phyloP scores from a whole-genome alignment of 495 filamentous ascomycete species.

The Letharia columbiana region DNA sequence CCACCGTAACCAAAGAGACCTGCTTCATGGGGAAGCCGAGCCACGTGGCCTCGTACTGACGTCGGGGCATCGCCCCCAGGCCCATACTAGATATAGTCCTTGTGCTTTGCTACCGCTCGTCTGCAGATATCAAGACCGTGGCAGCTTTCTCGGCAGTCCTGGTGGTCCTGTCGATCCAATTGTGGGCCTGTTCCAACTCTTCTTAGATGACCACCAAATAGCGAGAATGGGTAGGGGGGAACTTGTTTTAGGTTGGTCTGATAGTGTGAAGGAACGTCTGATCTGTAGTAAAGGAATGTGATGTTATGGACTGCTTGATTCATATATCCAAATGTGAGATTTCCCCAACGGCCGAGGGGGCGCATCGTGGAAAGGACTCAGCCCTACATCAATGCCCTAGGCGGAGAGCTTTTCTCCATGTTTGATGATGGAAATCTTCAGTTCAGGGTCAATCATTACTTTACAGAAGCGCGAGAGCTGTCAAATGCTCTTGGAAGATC shows the following conservation, averaged over 20 bases:
- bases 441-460: neutral
- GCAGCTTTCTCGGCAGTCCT: neutral
- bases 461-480: neutral
- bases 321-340: neutral
- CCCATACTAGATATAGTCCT: neutral
- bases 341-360: neutral
- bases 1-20: slow-evolving; percentile 69
- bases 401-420: neutral
- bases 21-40: slow-evolving; percentile 68
- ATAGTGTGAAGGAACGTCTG: neutral
- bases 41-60: slow-evolving; percentile 27
- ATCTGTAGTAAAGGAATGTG: neutral
- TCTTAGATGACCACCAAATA: neutral
- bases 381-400: neutral
- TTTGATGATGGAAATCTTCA: neutral
- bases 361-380: neutral
- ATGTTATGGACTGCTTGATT: neutral
- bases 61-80: slow-evolving; percentile 15
- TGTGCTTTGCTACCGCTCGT: neutral
- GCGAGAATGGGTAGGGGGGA: neutral
- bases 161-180: neutral
- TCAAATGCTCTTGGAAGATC: neutral
- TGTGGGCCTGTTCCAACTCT: neutral
- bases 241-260: neutral
- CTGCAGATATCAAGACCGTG: neutral